Evolutionary conservation across 2,329 filamentous ascomycete genomes (phyloP).

Genomic region (Ploettnerulaceae sp.): DNA sequence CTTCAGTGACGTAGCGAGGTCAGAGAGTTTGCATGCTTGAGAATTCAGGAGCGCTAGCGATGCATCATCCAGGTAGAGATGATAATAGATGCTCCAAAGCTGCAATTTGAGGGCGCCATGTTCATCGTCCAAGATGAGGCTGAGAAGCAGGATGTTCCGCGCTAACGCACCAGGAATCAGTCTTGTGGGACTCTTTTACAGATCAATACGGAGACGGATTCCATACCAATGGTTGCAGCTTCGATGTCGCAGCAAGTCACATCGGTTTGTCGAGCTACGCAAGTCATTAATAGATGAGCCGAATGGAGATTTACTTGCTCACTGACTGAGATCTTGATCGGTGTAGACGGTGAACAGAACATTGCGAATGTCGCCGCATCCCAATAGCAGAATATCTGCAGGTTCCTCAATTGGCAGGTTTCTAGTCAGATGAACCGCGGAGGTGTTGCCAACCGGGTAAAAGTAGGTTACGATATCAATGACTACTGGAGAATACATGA

Average conservation of each 20-base stretch:
- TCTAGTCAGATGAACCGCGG: background rate
- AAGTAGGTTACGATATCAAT: conserved; percentile 1
- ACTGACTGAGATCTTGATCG: background rate
- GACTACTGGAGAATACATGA: conserved; percentile 1
- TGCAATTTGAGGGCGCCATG: background rate
- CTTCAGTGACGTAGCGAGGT: conserved; percentile 1
- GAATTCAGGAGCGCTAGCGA: background rate
- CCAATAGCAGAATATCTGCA: background rate
- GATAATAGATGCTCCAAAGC: background rate
- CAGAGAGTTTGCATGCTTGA: background rate
- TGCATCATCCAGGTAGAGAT: background rate
- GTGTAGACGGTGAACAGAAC: background rate
- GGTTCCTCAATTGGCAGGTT: background rate
- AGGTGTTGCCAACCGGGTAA: background rate
- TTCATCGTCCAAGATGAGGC: background rate
- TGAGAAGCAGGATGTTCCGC: background rate
- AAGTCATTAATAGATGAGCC: conserved; percentile 1
- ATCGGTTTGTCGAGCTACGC: background rate
- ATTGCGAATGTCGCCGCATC: background rate
- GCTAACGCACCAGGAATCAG: conserved; percentile 1
- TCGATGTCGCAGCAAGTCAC: background rate
- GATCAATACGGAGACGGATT: background rate
- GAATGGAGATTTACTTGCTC: background rate
- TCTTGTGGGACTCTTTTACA: background rate
- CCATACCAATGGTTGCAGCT: background rate